Evolutionary conservation across 352 stramenopile species (phyloP).

Genomic region (Pythium phragmiticola): DNA sequence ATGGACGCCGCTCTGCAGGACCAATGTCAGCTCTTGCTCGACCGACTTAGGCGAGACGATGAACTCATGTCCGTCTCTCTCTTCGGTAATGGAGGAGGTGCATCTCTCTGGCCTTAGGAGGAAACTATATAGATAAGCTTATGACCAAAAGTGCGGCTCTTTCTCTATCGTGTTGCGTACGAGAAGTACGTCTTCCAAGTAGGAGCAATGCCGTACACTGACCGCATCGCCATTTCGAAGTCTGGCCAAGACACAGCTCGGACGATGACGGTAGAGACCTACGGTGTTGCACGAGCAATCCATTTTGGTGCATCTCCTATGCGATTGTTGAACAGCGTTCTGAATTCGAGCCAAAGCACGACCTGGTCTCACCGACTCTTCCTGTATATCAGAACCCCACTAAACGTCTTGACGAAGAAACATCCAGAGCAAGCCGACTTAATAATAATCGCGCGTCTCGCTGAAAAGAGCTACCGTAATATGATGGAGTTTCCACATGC

Average conservation of each 20-base stretch:
- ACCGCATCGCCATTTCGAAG: no score
- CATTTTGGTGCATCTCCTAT: neutral
- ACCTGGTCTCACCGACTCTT: neutral
- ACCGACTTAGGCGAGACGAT: slow-evolving; percentile 53
- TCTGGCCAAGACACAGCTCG: no score
- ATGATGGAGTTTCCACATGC: no score
- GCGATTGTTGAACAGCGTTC: neutral
- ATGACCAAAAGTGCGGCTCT: neutral
- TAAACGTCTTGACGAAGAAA: neutral
- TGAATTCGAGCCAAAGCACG: neutral
- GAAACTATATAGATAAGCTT: neutral
- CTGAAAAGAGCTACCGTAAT: no score
- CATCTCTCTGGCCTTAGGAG: slow-evolving; percentile 29
- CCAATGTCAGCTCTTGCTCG: slow-evolving; percentile 53
- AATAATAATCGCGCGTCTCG: no score
- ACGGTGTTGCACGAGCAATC: no score
- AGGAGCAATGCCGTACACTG: no score
- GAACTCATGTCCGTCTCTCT: slow-evolving; percentile 46
- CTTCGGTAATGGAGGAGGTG: slow-evolving; percentile 18
- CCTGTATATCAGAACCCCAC: neutral
- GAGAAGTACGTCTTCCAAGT: no score
- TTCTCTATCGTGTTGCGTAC: neutral
- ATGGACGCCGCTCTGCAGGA: slow-evolving; percentile 41
- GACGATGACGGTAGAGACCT: no score
- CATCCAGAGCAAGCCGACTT: no score